Percentiles rank a stretch among this genome's conserved stretches.
These are phyloP conservation scores for Aureobasidium vineae DNA, from an alignment of 2,329 filamentous ascomycete species.

Conservation along the genomic window DNA sequence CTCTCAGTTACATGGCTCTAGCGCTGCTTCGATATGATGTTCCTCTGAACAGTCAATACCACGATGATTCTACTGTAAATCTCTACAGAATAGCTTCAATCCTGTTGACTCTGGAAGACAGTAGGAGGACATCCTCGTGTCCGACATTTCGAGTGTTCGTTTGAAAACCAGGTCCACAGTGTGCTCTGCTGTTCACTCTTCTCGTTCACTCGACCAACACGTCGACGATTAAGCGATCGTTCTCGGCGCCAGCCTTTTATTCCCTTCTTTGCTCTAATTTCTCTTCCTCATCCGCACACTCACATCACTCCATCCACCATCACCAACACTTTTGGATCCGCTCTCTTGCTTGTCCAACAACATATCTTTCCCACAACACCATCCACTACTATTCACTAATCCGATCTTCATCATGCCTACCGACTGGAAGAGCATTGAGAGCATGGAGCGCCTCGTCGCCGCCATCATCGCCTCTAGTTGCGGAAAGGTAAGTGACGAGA, in stretches of 20 bases:
- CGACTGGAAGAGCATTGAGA: conserved; percentile 16
- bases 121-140: too few relatives aligned
- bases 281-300: neutral
- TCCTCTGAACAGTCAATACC: too few relatives aligned
- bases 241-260: neutral
- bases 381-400: neutral
- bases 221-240: neutral
- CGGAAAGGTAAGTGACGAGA: neutral
- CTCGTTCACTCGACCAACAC: neutral
- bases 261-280: neutral
- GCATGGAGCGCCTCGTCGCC: conserved; percentile 12
- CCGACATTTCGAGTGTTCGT: too few relatives aligned
- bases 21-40: too few relatives aligned
- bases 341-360: neutral
- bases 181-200: neutral
- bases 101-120: too few relatives aligned
- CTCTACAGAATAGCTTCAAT: too few relatives aligned
- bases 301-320: neutral
- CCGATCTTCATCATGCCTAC: conserved; percentile 3
- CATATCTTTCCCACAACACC: neutral
- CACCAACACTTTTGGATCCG: neutral
- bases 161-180: neutral
- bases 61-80: too few relatives aligned
- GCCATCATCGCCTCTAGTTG: conserved; percentile 22
- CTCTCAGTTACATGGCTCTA: neutral